These are phyloP conservation scores for Sclerotinia sclerotiorum DNA, from an alignment of 2,329 filamentous ascomycete genomes.

Conservation along the genomic window DNA sequence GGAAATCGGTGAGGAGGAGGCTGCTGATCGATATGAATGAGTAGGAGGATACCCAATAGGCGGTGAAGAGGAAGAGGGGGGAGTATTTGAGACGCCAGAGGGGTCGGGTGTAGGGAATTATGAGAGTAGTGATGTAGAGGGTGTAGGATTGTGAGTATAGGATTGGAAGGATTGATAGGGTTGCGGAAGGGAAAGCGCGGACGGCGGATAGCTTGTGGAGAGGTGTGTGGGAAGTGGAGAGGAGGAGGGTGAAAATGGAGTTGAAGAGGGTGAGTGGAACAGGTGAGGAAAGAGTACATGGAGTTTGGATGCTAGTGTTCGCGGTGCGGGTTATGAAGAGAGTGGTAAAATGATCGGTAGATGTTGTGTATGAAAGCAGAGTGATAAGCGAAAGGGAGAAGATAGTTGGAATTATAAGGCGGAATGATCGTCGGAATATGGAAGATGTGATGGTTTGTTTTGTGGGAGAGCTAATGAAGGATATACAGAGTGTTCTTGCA, in stretches of 20 bases:
- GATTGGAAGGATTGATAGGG: slow-evolving; percentile 48
- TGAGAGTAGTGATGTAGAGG: slow-evolving; percentile 50
- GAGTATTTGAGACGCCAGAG: slow-evolving; percentile 28
- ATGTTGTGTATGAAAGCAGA: slow-evolving; percentile 41
- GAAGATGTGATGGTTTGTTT: slow-evolving; percentile 43
- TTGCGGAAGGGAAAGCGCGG: slow-evolving; percentile 46
- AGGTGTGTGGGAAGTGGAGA: slow-evolving; percentile 41
- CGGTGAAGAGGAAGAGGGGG: slow-evolving; percentile 43
- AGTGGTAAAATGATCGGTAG: slow-evolving; percentile 40
- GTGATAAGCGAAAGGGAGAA: slow-evolving; percentile 45
- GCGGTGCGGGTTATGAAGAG: slow-evolving; percentile 42
- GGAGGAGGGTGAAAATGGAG: slow-evolving; percentile 49
- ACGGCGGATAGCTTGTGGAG: slow-evolving; percentile 45
- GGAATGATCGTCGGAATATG: slow-evolving; percentile 45
- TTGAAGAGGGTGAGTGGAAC: slow-evolving; percentile 47
- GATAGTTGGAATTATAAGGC: slow-evolving; percentile 46
- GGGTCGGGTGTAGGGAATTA: slow-evolving; percentile 40
- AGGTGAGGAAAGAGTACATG: slow-evolving; percentile 37
- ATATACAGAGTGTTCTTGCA: slow-evolving; percentile 45
- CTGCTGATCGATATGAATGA: slow-evolving; percentile 48
- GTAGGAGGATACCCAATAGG: slow-evolving; percentile 50
- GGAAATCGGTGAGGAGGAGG: slow-evolving; percentile 44
- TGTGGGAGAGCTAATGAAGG: slow-evolving; percentile 44
- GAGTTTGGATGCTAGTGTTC: slow-evolving; percentile 43
- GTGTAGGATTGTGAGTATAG: slow-evolving; percentile 50